Percentiles rank a stretch among this genome's conserved stretches.
These are phyloP conservation scores for Scheffersomyces stambukii DNA, from an alignment of 1,139 yeast genomes.

Conservation along the genomic window DNA sequence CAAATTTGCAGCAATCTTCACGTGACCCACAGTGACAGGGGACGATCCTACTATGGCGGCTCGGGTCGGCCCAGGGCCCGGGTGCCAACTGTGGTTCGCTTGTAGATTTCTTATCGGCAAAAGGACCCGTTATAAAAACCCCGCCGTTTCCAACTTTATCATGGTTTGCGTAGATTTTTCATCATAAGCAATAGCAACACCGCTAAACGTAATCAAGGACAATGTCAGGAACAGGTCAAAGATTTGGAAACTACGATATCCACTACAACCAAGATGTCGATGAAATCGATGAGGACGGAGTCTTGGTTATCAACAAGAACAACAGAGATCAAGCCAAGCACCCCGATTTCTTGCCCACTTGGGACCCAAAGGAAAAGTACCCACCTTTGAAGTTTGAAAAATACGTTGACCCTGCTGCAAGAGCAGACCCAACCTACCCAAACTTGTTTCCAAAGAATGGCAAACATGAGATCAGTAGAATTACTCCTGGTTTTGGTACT, in stretches of 20 bases:
- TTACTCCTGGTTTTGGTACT: conserved; percentile 31
- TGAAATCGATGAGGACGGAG: conserved; percentile 35
- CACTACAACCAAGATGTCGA: conserved; percentile 39
- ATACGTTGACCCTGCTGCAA: conserved; percentile 49
- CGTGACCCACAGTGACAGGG: no score
- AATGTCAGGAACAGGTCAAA: conserved; percentile 7
- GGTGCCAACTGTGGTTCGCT: no score
- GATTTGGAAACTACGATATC: conserved; percentile 38
- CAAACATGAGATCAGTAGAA: conserved; percentile 13
- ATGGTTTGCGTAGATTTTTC: no score
- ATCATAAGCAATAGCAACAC: no score
- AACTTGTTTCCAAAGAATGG: conserved; percentile 21
- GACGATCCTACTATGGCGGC: no score
- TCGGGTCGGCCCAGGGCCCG: no score
- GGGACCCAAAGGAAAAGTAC: conserved; percentile 44
- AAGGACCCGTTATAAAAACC: no score
- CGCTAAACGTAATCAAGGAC: not conserved
- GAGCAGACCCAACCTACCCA: conserved; percentile 27
- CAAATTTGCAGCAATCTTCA: no score
- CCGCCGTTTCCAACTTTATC: no score
- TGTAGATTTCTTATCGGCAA: no score
- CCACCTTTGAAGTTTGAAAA: conserved; percentile 45
- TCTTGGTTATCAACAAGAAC: conserved; percentile 23
- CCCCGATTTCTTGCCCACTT: conserved; percentile 50
- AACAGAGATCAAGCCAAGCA: conserved; percentile 26